These are phyloP conservation scores for Oenanthe javanica DNA, from an alignment of 140 eudicot genomes.

Conservation along the genomic window DNA sequence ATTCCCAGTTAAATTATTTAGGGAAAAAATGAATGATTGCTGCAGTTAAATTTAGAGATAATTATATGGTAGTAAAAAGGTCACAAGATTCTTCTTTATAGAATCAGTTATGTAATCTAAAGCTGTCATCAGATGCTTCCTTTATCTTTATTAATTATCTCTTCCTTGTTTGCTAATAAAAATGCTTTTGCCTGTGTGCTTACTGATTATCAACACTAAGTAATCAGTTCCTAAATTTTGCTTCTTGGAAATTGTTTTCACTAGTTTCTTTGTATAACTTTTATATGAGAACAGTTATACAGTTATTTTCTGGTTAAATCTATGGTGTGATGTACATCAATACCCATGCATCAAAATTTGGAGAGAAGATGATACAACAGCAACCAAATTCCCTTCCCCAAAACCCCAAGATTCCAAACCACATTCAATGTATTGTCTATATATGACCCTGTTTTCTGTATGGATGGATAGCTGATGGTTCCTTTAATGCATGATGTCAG, in stretches of 20 bases:
- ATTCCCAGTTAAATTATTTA: not conserved
- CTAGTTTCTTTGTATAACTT: not conserved
- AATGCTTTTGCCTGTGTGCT: not conserved
- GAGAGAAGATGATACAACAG: not conserved
- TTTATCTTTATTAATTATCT: not conserved
- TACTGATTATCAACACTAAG: not conserved
- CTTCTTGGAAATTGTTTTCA: not conserved
- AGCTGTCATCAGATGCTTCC: not conserved
- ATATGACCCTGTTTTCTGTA: not conserved
- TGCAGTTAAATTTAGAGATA: not conserved
- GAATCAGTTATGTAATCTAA: not conserved
- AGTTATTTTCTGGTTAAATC: not conserved
- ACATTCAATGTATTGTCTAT: not conserved
- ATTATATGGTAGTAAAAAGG: not conserved
- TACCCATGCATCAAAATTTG: not conserved
- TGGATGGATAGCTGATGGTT: not conserved
- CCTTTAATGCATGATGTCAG: constrained; percentile 25
- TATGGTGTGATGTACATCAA: not conserved
- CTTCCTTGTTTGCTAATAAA: not conserved
- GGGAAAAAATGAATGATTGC: not conserved
- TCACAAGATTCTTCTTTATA: not conserved
- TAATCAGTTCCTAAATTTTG: not conserved
- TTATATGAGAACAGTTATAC: not conserved
- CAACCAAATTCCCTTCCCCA: not conserved
- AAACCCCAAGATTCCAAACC: not conserved